Conservation (phyloP, 345 rosid genomes). For the Gossypium thurberi region DNA sequence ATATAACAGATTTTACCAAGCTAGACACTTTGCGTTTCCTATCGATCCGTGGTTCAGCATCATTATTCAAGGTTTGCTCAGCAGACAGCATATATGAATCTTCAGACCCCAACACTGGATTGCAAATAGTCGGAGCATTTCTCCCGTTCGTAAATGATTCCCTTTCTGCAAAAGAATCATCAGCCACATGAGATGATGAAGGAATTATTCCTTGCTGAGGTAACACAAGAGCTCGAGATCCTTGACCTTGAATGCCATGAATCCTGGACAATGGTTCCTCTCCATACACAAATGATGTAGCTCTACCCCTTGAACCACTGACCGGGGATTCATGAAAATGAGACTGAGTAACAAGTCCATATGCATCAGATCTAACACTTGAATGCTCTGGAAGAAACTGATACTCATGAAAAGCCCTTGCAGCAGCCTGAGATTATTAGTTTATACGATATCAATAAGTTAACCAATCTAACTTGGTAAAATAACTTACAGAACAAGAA, state of each 20-base stretch:
- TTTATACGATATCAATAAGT: constrained; percentile 6
- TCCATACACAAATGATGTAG: constrained; percentile 45
- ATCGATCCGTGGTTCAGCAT: constrained; percentile 31
- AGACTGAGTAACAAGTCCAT: constrained; percentile 45
- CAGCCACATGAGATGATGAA: constrained; percentile 52
- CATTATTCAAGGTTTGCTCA: constrained; percentile 33
- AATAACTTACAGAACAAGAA: not conserved
- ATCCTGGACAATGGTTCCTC: constrained; percentile 50
- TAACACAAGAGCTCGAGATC: constrained; percentile 43
- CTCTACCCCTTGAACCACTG: constrained; percentile 50
- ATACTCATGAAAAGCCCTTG: constrained; percentile 55
- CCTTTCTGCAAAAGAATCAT: constrained; percentile 37
- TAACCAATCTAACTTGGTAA: constrained; percentile 5
- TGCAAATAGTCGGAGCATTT: constrained; percentile 25
- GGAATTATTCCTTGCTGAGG: constrained; percentile 51
- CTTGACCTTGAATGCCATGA: constrained; percentile 47
- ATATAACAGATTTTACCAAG: not conserved
- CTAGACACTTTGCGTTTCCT: constrained; percentile 52
- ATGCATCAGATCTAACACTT: constrained; percentile 38
- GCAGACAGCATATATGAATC: constrained; percentile 34
- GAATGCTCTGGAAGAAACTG: constrained; percentile 62
- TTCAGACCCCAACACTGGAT: constrained; percentile 34
- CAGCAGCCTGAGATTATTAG: constrained; percentile 35
- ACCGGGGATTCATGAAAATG: constrained; percentile 46
- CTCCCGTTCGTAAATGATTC: constrained; percentile 41